Percentiles rank a stretch among this genome's conserved stretches.
Evolutionary conservation across 108 stramenopile species (phyloP).

Genomic region (Nitzschia palea): DNA sequence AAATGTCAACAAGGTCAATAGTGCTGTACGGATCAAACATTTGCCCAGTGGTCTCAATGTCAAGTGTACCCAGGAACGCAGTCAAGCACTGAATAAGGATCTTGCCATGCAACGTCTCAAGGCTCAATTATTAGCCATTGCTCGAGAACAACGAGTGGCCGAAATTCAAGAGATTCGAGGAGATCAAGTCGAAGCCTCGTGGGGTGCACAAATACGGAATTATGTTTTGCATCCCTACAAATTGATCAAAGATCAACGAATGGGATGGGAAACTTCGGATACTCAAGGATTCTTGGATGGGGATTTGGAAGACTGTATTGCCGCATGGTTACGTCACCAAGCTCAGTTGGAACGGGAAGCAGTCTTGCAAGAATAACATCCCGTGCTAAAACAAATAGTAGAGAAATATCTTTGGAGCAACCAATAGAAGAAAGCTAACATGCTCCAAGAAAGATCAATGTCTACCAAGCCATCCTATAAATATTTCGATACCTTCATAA

Average conservation of each 20-base stretch:
- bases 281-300: conserved; percentile 86
- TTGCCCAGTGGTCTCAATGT: conserved; percentile 94
- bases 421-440: too few species aligned
- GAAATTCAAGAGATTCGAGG: conserved; percentile 78
- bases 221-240: conserved; percentile 98
- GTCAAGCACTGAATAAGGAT: conserved; percentile 85
- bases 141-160: conserved; percentile 64
- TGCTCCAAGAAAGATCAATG: too few species aligned
- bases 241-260: conserved; percentile 94
- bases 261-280: conserved; percentile 85
- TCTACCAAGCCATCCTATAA: too few species aligned
- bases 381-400: too few species aligned
- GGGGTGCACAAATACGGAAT: conserved; percentile 97
- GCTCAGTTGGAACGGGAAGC: conserved; percentile 52
- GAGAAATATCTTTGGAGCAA: too few species aligned
- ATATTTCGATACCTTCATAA: too few species aligned
- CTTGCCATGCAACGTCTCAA: conserved; percentile 87
- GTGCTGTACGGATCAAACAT: conserved; percentile 95
- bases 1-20: conserved; percentile 99
- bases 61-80: conserved; percentile 94
- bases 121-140: conserved; percentile 79
- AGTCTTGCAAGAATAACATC: neutral
- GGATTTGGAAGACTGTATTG: conserved; percentile 82
- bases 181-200: conserved; percentile 83
- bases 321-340: conserved; percentile 51